These are phyloP conservation scores for Cymbopogon flexuosus DNA, from an alignment of 202 grass and related monocot genomes.

Conservation along the genomic window DNA sequence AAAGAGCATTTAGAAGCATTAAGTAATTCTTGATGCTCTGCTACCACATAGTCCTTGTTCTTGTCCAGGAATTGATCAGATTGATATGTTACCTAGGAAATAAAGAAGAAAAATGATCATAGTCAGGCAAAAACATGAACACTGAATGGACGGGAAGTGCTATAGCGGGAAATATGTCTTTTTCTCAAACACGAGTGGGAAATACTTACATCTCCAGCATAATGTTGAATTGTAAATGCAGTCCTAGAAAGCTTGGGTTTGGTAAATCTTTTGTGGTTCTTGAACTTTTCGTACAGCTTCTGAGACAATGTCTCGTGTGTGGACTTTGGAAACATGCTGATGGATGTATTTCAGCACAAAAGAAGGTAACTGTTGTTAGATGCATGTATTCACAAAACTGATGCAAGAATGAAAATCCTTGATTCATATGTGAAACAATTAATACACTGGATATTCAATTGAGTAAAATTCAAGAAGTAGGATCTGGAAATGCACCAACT, in stretches of 20 bases:
- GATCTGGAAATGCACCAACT: background rate
- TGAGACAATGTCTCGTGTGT: constrained; percentile 84
- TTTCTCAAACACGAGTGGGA: background rate
- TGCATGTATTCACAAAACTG: constrained; percentile 19
- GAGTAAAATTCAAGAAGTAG: background rate
- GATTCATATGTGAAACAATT: constrained; percentile 25
- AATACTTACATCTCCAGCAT: constrained; percentile 93
- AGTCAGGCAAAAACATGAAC: constrained; percentile 20
- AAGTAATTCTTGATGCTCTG: constrained; percentile 85
- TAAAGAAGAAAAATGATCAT: constrained; percentile 19
- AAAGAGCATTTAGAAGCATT: constrained; percentile 84
- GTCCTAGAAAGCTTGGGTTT: constrained; percentile 91
- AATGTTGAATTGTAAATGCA: constrained; percentile 83
- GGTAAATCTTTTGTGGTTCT: constrained; percentile 81
- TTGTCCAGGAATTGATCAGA: constrained; percentile 94
- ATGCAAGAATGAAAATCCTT: background rate
- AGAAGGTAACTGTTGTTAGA: constrained; percentile 37
- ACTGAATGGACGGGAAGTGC: background rate
- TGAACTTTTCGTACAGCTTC: constrained; percentile 82
- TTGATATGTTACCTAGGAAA: constrained; percentile 71
- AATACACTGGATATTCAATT: background rate
- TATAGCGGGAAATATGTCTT: background rate
- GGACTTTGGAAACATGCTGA: constrained; percentile 88
- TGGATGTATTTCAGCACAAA: constrained; percentile 21
- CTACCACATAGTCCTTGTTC: constrained; percentile 59